Base-by-base conservation (phyloP, 2,329 filamentous ascomycete genomes). In the Phaeoacremonium minimum region DNA sequence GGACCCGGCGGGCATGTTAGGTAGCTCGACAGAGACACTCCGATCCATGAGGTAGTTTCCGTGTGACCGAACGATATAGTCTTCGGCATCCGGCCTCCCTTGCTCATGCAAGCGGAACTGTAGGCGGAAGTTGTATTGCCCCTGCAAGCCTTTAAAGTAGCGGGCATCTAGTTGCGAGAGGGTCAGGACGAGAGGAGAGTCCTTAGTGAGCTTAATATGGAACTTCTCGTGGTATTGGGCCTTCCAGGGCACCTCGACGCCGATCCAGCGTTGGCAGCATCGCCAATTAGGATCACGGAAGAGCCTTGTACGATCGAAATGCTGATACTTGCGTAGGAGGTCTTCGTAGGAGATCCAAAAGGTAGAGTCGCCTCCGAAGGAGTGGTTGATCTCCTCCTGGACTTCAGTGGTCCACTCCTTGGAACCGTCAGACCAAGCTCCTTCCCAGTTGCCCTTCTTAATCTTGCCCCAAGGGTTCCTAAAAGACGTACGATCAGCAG, bases 371-470 rank as follows among this genome's bases (percentile, higher is more conserved):
- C 87, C 83, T 28, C 85, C 85, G 47, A 90, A 90, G 29, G 75
- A 78, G 53, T 90, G 85, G 31, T 74, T 70, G 1, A 93, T 70
- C 48, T 83, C 80, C 41, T 79, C 63, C 60, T 91, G 80, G 76
- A 83, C 87, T 46, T 89, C 81, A 0, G 85, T 70, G 1, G 85
- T 91, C 87, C 87, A 94, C 57, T 91, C 82, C 49, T 87, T 85
- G 6, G 83, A 87, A 0, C 87, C 87, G 51, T 93, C 87, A 4
- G 69, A 71, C 86, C 87, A 93, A 2, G 85, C 70, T 2, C 87
- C 87, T 18, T 77, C 84, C 86, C 87, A 93, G 58, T 89, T 87
- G 19, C 76, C 78, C 45, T 80, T 79, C 60, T 90, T 86, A 16
- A 75, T 76, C 44, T 80, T 79, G 2, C 87, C 87, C 87, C 86